A percentile compares a stretch with the other conserved stretches of the same genome.
phyloP scores from a whole-genome alignment of 441 rosid species.

The Populus trichocarpa region DNA sequence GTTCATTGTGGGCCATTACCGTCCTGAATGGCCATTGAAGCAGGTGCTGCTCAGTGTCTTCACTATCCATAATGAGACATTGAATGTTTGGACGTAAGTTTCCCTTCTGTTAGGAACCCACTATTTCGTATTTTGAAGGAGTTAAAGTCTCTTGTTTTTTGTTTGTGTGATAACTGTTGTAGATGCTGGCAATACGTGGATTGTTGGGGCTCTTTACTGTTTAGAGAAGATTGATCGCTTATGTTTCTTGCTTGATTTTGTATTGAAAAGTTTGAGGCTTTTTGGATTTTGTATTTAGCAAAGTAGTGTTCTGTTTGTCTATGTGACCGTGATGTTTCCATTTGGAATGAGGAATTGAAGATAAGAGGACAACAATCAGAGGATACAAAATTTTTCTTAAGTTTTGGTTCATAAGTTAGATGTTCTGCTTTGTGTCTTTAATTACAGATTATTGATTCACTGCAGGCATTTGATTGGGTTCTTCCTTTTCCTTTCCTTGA shows the following conservation, averaged over 20 bases:
- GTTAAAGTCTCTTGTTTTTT: neutral
- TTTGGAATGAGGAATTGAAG: no score
- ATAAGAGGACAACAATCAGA: no score
- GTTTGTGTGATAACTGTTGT: neutral
- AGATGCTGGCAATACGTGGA: neutral
- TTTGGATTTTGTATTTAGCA: no score
- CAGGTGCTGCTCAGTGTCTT: slow-evolving; percentile 77
- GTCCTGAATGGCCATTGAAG: slow-evolving; percentile 90
- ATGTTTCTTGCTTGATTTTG: neutral
- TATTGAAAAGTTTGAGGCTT: neutral
- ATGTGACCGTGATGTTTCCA: no score
- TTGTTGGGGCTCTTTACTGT: neutral
- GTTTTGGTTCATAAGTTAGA: neutral
- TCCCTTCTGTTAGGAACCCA: neutral
- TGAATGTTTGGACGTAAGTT: slow-evolving; percentile 96
- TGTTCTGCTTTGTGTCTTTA: slow-evolving; percentile 6
- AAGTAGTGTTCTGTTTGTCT: no score
- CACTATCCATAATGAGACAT: slow-evolving; percentile 79
- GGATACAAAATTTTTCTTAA: neutral
- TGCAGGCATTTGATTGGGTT: slow-evolving; percentile 97
- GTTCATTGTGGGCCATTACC: slow-evolving; percentile 71
- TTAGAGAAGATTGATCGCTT: neutral
- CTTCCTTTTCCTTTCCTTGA: slow-evolving; percentile 80
- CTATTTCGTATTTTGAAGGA: neutral
- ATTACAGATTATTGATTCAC: neutral